phyloP scores from a whole-genome alignment of 2,329 filamentous ascomycete genomes.

The Penicillium hesseltinei region DNA sequence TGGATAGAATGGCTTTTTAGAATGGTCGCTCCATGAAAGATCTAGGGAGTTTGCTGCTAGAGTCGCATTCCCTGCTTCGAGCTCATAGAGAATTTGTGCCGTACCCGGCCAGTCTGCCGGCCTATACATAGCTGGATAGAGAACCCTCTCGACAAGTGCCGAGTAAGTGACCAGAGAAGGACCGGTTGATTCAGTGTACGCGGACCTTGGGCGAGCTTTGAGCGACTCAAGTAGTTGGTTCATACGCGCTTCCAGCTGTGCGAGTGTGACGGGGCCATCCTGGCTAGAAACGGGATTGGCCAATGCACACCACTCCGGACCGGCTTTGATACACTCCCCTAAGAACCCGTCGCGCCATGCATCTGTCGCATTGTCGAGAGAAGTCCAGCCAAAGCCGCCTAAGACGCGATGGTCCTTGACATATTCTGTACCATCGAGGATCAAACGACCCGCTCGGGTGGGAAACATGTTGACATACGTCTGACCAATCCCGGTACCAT shows the following conservation, averaged over 20 bases:
- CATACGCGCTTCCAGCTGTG: constrained; percentile 13
- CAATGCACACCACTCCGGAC: constrained; percentile 16
- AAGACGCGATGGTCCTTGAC: constrained; percentile 14
- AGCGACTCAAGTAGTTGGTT: constrained; percentile 7
- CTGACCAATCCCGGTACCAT: constrained; percentile 19
- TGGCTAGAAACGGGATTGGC: constrained; percentile 3
- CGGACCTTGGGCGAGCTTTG: constrained; percentile 10
- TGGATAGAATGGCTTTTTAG: neutral
- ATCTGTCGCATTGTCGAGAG: constrained; percentile 17
- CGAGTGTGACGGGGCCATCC: constrained; percentile 4
- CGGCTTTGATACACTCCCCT: constrained; percentile 16
- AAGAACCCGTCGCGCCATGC: constrained; percentile 18
- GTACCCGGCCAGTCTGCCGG: constrained; percentile 9
- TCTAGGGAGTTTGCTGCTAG: constrained; percentile 12
- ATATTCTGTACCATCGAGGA: constrained; percentile 18
- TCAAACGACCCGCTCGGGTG: constrained; percentile 13
- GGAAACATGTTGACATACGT: constrained; percentile 23
- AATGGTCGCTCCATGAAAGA: constrained; percentile 9
- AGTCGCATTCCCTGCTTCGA: constrained; percentile 15
- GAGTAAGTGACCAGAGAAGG: constrained; percentile 19
- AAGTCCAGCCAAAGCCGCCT: constrained; percentile 18
- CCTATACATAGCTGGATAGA: constrained; percentile 15
- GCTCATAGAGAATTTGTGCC: constrained; percentile 15
- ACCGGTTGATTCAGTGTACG: constrained; percentile 12
- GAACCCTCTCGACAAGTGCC: constrained; percentile 7